Evolutionary conservation across 208 protist genomes (phyloP).

Genomic region (Sergeia podlipaevii): DNA sequence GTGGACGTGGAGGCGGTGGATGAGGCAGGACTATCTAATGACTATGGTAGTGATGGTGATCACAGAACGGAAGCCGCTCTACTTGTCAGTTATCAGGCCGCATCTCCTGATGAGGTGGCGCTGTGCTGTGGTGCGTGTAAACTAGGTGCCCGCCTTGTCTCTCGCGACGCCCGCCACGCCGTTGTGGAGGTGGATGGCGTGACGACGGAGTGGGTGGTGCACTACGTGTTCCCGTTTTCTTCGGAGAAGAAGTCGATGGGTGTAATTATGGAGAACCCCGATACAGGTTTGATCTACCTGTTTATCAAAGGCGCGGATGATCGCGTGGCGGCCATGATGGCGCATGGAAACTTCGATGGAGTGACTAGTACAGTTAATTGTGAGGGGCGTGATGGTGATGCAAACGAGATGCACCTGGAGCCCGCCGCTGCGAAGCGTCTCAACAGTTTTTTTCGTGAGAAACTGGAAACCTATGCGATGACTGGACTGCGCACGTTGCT

Average conservation of each 20-base stretch:
- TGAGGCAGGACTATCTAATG: too few species aligned
- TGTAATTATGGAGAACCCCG: conserved; percentile 57
- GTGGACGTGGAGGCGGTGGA: conserved; percentile 51
- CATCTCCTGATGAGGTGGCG: conserved; percentile 95
- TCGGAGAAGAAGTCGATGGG: conserved; percentile 89
- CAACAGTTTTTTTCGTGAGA: conserved; percentile 2
- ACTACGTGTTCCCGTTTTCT: conserved; percentile 84
- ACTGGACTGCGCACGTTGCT: conserved; percentile 76
- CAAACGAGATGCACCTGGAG: conserved; percentile 7
- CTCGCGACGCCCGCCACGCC: conserved; percentile 17
- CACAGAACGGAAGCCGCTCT: background rate
- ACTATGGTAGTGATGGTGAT: too few species aligned
- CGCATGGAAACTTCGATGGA: too few species aligned
- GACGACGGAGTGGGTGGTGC: conserved; percentile 52
- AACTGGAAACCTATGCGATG: conserved; percentile 53
- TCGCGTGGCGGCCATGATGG: conserved; percentile 44
- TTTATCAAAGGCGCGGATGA: conserved; percentile 92
- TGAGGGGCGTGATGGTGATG: conserved; percentile 2
- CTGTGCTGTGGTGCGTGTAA: conserved; percentile 72
- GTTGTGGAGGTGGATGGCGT: conserved; percentile 25
- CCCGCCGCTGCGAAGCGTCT: conserved; percentile 5
- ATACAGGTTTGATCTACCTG: conserved; percentile 32
- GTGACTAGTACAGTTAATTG: background rate
- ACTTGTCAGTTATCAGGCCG: conserved; percentile 58
- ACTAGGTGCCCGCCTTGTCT: conserved; percentile 48